These are phyloP conservation scores for Picea abies DNA, from an alignment of 83 land plant genomes.

Conservation along the genomic window DNA sequence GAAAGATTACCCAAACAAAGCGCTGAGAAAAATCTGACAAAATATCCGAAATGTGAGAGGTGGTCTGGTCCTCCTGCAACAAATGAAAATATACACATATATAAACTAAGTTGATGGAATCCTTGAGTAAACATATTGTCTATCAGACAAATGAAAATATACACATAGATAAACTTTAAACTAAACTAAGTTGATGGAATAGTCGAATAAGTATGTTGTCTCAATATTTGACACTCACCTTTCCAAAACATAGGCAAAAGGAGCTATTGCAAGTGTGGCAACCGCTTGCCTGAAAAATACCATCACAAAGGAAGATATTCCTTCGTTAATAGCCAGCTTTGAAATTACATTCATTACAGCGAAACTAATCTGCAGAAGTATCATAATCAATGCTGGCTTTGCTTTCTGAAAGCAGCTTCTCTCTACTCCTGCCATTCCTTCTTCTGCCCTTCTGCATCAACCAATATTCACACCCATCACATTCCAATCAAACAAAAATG, in stretches of 20 bases:
- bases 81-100: not conserved
- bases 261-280: not conserved
- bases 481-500: too few species aligned
- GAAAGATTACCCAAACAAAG: conserved; percentile 52
- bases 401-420: not conserved
- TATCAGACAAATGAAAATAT: not conserved
- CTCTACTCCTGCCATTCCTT: too few species aligned
- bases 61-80: conserved; percentile 40
- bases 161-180: not conserved
- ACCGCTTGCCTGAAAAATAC: not conserved
- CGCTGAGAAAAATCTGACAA: conserved; percentile 44
- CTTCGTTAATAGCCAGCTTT: not conserved
- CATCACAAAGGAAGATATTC: not conserved
- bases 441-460: too few species aligned
- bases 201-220: not conserved
- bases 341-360: not conserved
- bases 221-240: not conserved
- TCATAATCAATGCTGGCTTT: not conserved
- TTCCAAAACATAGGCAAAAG: not conserved
- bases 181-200: not conserved
- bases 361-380: not conserved
- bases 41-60: conserved; percentile 38
- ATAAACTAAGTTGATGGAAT: not conserved
- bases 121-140: not conserved
- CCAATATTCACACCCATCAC: too few species aligned